Percentiles rank a stretch among this genome's conserved stretches.
Evolutionary conservation across 2,329 filamentous ascomycete species (phyloP).

Genomic region (Periglandula ipomoeae): DNA sequence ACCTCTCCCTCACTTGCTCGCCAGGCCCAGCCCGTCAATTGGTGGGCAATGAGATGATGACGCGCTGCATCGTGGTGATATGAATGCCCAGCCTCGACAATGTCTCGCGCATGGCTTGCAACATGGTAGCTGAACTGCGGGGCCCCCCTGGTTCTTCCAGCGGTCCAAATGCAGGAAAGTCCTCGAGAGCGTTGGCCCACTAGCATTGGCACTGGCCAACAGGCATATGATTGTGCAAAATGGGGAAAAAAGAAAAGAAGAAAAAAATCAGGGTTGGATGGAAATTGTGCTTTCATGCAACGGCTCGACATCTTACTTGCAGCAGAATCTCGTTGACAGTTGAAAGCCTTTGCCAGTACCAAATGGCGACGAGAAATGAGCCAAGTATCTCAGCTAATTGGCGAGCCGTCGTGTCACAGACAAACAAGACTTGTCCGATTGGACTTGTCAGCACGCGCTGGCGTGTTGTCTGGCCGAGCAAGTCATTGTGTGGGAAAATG

Average conservation of each 20-base stretch:
- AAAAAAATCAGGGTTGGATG: background rate
- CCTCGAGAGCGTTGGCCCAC: background rate
- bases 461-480: background rate
- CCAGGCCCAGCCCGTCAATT: background rate
- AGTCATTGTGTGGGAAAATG: background rate
- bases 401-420: too few relatives aligned
- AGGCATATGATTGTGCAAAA: background rate
- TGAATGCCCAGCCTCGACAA: constrained; percentile 2
- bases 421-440: background rate
- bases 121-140: constrained; percentile 7
- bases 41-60: background rate
- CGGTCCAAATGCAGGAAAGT: background rate
- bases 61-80: constrained; percentile 2
- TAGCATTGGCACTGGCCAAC: constrained; percentile 2
- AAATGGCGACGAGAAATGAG: background rate
- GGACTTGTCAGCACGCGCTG: background rate
- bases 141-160: background rate
- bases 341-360: background rate
- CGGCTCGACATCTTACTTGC: background rate
- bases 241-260: background rate
- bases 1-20: background rate
- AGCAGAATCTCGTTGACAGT: background rate
- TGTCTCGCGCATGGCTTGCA: constrained; percentile 8
- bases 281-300: too few relatives aligned
- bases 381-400: background rate